Evolutionary conservation across 2,329 filamentous ascomycete species (phyloP).

Genomic region (Aspergillus novofumigatus): DNA sequence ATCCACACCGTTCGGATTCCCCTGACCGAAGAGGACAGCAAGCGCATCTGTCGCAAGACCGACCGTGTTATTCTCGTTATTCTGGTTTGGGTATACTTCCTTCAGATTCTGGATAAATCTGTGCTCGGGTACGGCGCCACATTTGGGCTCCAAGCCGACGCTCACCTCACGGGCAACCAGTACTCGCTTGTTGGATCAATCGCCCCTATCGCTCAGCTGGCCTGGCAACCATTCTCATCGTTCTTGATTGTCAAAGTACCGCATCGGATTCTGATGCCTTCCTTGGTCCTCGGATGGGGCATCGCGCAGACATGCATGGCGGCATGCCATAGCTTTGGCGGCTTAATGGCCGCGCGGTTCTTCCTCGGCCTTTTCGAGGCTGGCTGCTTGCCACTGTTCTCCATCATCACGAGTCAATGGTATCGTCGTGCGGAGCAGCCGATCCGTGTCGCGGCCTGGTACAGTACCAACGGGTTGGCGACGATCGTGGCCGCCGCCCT

Average conservation of each 20-base stretch:
- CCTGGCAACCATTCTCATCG: constrained; percentile 58
- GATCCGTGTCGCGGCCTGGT: constrained; percentile 62
- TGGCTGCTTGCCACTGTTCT: constrained; percentile 46
- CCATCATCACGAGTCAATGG: constrained; percentile 45
- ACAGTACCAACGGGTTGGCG: constrained; percentile 57
- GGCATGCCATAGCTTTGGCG: constrained; percentile 43
- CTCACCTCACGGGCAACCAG: constrained; percentile 49
- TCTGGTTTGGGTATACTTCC: constrained; percentile 45
- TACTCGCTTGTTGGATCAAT: constrained; percentile 58
- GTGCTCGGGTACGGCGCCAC: constrained; percentile 57
- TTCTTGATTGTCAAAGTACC: constrained; percentile 59
- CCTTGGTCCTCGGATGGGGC: constrained; percentile 46
- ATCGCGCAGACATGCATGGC: constrained; percentile 47
- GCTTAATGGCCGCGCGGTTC: constrained; percentile 48
- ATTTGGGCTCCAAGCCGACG: constrained; percentile 51
- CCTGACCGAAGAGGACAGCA: constrained; percentile 41
- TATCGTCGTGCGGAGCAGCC: constrained; percentile 57
- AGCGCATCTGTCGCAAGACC: constrained; percentile 57
- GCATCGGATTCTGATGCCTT: constrained; percentile 55
- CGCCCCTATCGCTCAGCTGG: constrained; percentile 56
- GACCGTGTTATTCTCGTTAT: constrained; percentile 54
- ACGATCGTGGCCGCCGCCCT: constrained; percentile 55
- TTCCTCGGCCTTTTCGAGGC: constrained; percentile 53
- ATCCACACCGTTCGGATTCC: constrained; percentile 19
- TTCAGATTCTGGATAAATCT: constrained; percentile 55